phyloP scores from a whole-genome alignment of 2,329 filamentous ascomycete species.

The Xylariaceae sp. region DNA sequence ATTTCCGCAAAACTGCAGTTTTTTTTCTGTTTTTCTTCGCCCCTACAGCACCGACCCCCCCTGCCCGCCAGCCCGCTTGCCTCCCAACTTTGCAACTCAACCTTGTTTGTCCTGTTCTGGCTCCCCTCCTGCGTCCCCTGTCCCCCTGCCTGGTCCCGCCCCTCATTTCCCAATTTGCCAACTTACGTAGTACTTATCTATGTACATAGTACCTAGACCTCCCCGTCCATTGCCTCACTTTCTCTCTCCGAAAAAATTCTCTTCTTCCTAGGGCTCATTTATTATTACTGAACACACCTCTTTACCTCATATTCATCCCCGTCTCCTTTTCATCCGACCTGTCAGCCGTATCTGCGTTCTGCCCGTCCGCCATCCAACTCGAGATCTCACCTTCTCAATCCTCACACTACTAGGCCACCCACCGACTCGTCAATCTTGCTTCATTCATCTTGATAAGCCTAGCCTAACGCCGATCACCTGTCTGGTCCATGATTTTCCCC shows the following conservation, averaged over 20 bases:
- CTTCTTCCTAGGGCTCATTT: too few relatives aligned
- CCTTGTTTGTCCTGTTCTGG: background rate
- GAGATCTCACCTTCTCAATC: too few relatives aligned
- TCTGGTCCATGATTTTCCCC: constrained; percentile 14
- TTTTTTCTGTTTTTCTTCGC: constrained; percentile 1
- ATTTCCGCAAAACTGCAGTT: constrained; percentile 28
- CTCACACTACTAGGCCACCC: background rate
- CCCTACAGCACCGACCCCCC: constrained; percentile 21
- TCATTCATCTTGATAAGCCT: constrained; percentile 22
- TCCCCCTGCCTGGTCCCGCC: constrained; percentile 7
- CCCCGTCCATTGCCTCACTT: background rate
- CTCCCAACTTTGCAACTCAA: background rate
- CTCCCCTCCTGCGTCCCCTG: constrained; percentile 3
- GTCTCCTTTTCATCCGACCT: too few relatives aligned
- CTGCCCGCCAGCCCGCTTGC: constrained; percentile 3
- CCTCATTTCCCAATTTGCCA: constrained; percentile 21
- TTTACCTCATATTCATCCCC: too few relatives aligned
- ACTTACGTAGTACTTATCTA: constrained; percentile 8
- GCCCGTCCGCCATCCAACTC: too few relatives aligned
- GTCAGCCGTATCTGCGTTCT: too few relatives aligned
- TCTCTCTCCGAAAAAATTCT: constrained; percentile 6
- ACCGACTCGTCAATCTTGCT: background rate
- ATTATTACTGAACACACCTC: too few relatives aligned
- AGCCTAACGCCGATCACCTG: constrained; percentile 17
- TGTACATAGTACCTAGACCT: too few relatives aligned